A percentile compares a stretch with the other conserved stretches of the same genome.
phyloP scores from a whole-genome alignment of 169 alveolate species.

The Blepharisma undulans region DNA sequence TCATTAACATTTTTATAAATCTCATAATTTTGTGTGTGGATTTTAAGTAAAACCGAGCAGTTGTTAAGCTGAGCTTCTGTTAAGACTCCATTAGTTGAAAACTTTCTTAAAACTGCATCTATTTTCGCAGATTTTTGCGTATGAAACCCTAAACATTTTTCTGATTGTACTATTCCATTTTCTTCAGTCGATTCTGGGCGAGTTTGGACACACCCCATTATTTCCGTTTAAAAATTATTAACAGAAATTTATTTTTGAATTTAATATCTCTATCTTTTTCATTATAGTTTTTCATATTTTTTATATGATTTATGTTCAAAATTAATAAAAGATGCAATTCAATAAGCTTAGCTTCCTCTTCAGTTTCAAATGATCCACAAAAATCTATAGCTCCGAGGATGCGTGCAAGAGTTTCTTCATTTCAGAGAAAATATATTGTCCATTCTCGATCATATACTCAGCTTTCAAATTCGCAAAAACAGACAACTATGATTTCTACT shows the following conservation, averaged over 20 bases:
- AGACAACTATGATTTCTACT: background rate
- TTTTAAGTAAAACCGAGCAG: background rate
- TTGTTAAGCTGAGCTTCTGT: background rate
- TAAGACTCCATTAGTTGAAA: background rate
- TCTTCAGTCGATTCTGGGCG: background rate
- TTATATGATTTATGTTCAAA: background rate
- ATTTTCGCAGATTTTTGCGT: background rate
- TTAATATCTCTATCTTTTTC: background rate
- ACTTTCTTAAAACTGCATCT: constrained; percentile 14
- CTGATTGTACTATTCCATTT: background rate
- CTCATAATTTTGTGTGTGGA: background rate
- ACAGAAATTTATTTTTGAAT: background rate
- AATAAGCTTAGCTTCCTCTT: background rate
- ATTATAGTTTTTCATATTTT: background rate
- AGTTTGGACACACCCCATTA: constrained; percentile 20
- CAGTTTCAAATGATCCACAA: background rate
- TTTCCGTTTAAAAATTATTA: background rate
- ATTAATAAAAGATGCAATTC: background rate
- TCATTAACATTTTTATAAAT: background rate
- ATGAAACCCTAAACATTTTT: background rate
- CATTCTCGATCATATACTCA: background rate
- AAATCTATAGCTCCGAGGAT: background rate
- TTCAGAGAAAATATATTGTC: background rate
- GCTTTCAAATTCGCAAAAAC: background rate
- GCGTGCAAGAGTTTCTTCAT: background rate